These are phyloP conservation scores for Pleurotus ostreatus DNA, from an alignment of 768 basidiomycete genomes.

Conservation along the genomic window DNA sequence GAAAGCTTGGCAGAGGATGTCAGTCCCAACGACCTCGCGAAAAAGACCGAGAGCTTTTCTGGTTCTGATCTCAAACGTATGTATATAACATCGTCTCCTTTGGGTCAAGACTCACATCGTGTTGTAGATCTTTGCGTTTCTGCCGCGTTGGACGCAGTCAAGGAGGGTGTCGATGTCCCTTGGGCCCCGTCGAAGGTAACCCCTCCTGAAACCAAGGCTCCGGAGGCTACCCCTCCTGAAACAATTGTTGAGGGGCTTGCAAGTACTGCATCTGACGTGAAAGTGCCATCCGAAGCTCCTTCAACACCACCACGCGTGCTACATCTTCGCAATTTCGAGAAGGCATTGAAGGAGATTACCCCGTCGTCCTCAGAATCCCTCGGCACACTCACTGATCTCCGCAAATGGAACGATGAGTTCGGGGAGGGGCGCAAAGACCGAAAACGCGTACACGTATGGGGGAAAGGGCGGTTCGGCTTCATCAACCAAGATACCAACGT, in stretches of 20 bases:
- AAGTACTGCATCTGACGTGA: background rate
- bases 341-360: conserved; percentile 85
- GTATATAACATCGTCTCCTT: conserved; percentile 23
- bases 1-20: conserved; percentile 68
- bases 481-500: conserved; percentile 37
- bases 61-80: conserved; percentile 93
- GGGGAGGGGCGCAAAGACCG: conserved; percentile 77
- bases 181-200: conserved; percentile 41
- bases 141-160: conserved; percentile 88
- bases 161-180: conserved; percentile 77
- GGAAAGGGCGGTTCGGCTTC: conserved; percentile 87
- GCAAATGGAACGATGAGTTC: conserved; percentile 92
- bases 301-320: conserved; percentile 34
- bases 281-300: background rate
- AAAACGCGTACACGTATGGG: conserved; percentile 71
- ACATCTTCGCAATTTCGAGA: conserved; percentile 63
- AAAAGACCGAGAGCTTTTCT: conserved; percentile 81
- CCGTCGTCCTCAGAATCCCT: conserved; percentile 84
- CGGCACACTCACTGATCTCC: conserved; percentile 68
- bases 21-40: conserved; percentile 55
- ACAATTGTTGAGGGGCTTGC: conserved; percentile 15
- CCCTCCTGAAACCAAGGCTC: conserved; percentile 7
- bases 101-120: conserved; percentile 5
- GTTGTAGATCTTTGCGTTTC: conserved; percentile 85
- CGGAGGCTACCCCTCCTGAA: conserved; percentile 6